Base-by-base conservation (phyloP, 805 yeast genomes). In the Ogataea philodendri region DNA sequence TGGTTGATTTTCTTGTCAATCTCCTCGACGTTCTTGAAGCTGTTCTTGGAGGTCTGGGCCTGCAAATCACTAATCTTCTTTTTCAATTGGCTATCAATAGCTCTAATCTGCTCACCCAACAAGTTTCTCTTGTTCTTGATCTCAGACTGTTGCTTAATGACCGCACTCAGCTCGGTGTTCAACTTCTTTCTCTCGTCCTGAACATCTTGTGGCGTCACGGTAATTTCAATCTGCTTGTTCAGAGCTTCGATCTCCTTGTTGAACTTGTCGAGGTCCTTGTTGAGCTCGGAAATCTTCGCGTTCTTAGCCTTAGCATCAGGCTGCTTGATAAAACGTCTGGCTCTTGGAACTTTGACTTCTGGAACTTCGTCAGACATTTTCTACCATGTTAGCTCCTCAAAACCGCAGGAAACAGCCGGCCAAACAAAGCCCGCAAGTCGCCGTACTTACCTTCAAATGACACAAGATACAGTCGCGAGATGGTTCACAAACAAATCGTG, bases 11-110 rank as follows among this genome's bases (percentile, higher is more conserved):
- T 77, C 41, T 67, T 67, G 50, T 84, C 88, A 48, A 84, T 81
- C 45, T 84, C 94, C 22, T 66, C 79, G 42, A 72, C 74, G 30
- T 69, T 65, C 60, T 79, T 80, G 72, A 76, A 89, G 48, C 67
- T 75, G 63, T 74, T 70, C 66, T 83, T 85, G 41, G 86, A 72
- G 40, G 82, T 77, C 56, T 78, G 73, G 26, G 79, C 71, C 60
- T 78, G 82, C 51, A 90, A 74, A 51, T 88, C 95, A 45, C 67
- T 65, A 51, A 80, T 74, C 67, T 81, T 84, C 63, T 81, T 78
- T 72, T 85, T 84, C 63, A 86, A 66, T 39, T 68, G 68, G 37
- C 72, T 65, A 52, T 93, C 97, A 44, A 80, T 62, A 26, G 69
- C 68, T 61, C 78, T 82, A 58, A 90, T 76, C 63, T 82, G 85